Base-by-base conservation (phyloP, 768 basidiomycete species). In the Suillus subluteus region DNA sequence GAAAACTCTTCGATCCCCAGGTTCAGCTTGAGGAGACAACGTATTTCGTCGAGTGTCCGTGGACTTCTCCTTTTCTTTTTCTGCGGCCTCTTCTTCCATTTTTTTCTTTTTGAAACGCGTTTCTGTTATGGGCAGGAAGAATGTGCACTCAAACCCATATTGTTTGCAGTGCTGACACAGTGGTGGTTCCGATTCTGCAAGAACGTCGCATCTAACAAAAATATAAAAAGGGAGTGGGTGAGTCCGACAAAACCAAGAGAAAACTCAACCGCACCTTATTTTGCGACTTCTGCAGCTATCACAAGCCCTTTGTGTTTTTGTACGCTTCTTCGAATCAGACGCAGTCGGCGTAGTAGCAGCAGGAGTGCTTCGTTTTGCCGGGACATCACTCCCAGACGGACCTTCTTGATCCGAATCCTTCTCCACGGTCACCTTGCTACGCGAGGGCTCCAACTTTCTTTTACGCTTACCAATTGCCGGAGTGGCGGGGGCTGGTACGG, bases 51-150 rank as follows among this genome's bases (percentile, higher is more conserved):
- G 78, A 35, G 73, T 67, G 44, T 77, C 76, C 4, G 50, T 30
- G 30, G 74, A 66, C 59, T 74, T 74, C 21, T 79, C 78, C 58
- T 74, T 79, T 46, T 83, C 82, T 70, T 77, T 76, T 58, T 79
- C 75, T 0, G 80, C 79, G 2, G 81, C 79, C 62, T 91, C 91
- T 71, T 93, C 90, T 72, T 95, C 92, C 54, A 89, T 66, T 70
- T 92, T 91, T 81, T 95, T 95, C 83, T 98, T 98, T 82, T 98
- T 98, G 86, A 98, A 99, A 23, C 98, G 90, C 0, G 98, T 99
- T 78, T 99, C 98, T 12, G 97, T 95, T 72, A 99, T 99, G 48
- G 98, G 98, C 15, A 99, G 88, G 83, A 98, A 97, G 80, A 96
- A 98, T 6, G 96, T 98, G 77, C 97, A 98, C 69, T 97, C 95